Evolutionary conservation across 169 alveolate species (phyloP), one percentile per base, ranked within the genome.

Genomic region (Babesia ovis): DNA sequence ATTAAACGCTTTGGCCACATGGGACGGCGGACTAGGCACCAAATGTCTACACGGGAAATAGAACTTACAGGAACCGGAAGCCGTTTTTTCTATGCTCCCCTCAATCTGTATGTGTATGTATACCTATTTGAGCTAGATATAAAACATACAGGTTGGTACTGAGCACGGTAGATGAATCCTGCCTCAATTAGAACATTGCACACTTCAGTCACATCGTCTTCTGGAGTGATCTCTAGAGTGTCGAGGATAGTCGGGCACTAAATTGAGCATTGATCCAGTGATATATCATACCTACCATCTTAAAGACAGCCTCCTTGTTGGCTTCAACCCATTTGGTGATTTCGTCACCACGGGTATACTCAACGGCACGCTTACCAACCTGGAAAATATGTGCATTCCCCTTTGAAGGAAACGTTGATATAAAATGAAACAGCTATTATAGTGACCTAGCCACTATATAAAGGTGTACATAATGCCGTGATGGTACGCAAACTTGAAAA

Each of bases 321-420:
- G 59, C 79, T 45, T 62, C 48, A 35, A 91, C 57, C 87, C 92
- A 91, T 53, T 86, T 68, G 14, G 59, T 46, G 57, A 91, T 83
- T 53, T 90, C 95, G 50, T 90, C 92, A 53, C 95, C 95, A 53
- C 95, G 73, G 22, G 91, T 85, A 68, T 89, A 91, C 39, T 91
- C 94, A 37, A 91, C 95, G 27, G 95, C 95, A 56, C 95, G 75
- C 67, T 90, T 91, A 43, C 95, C 95, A 46, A 91, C 86, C 86
- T 77, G 55, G n/a, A 64, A 42, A 39, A 39, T 39, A 39, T 39
- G 14, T 39, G 46, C 14, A 8, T 9, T 39, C 14, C 46, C 14
- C n/a, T 39, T 14, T 39, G 14, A 39, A 39, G 11, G 43, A 22
- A 9, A 48, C 29, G 57, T 4, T 14, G 57, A 48, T 6, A n/a